Evolutionary conservation across 371 early-diverging fungal species (phyloP), one percentile per base, ranked within the genome.

Genomic region (Saksenaea vasiformis): DNA sequence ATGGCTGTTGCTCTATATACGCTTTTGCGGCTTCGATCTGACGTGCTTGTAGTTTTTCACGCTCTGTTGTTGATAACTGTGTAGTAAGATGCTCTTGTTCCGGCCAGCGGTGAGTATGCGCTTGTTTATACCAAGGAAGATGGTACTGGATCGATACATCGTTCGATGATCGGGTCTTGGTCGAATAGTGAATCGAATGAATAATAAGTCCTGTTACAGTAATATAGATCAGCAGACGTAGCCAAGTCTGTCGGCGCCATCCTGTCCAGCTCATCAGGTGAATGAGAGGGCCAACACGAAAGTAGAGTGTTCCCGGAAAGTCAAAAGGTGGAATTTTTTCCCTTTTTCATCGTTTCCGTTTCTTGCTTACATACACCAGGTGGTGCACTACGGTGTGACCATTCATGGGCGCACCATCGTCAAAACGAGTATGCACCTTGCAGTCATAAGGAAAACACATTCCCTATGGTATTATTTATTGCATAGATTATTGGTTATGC

Each of bases 81-180:
- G 51, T 47, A 3, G 51, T 47, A 22, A 47, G 22, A 47, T 47
- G 51, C n/a, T 47, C 51, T 26, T 47, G 51, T 47, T 47, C 51
- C 51, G 51, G 51, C 51, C 51, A 47, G 51, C 51, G 51, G 51
- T 17, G 51, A 47, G 8, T 22, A 47, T 47, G 51, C 22, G 22
- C 22, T 47, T n/a, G 19, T 47, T 47, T 17, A 11, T 47, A 47
- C 51, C 51, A 47, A 22, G 51, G 51, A n/a, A 47, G 51, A 47
- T 47, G 51, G 22, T 19, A 22, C 51, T 10, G 24, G 24, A 22
- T 22, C 17, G 5, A 9, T 2, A 4, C 31, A 31, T 31, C 31
- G 4, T 31, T 31, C 31, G 31, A 31, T 31, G 31, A 31, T 31
- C 31, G 31, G 1, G 22, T 47, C 19, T 22, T 10, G 17, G 51